Base-by-base conservation (phyloP, 352 stramenopile species). In the Phytopythium boreale region DNA sequence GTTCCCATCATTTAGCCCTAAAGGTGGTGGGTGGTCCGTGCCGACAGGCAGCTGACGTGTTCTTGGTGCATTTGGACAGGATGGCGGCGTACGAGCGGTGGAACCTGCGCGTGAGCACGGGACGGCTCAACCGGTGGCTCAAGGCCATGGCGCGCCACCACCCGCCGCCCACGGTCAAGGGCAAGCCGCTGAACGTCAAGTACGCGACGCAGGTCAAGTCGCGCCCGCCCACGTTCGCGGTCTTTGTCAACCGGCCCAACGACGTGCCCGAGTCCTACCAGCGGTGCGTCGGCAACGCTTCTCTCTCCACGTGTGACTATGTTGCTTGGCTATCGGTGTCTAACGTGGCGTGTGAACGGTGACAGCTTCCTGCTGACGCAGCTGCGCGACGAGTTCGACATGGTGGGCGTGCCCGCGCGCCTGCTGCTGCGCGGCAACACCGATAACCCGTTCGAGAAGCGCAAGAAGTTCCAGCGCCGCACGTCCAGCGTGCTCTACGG, bases 191-290 rank as follows among this genome's bases (percentile, higher is more conserved):
- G 39, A 95, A 95, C 67, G 70, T 95, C 77, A 95, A 95, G 73
- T 95, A 95, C 79, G 80, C 86, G 58, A 93, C 87, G 36, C 87
- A 95, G 66, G 82, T 95, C 55, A 95, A 93, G 75, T 79, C 82
- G 3, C 82, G 87, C 0, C 84, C 84, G 31, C 87, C 87, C 41
- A 95, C 87, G 8, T 95, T 95, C 55, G 87, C 82, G 0, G 68
- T 93, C 61, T 95, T 95, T 60, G 84, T 92, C 5, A 95, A 87
- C 76, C 90, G 88, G 55, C 83, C 84, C 20, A 73, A 77, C 19
- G 82, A 90, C 19, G 80, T 93, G 36, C 87, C 84, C 2, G 81
- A 90, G 61, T 70, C 87, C 19, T 95, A 95, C 67, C 76, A 92
- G 58, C 79, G 83, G 71, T 84, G 39, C 47, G 72, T 67, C 20